These are phyloP conservation scores for Metarhizium robertsii DNA, from an alignment of 2,329 filamentous ascomycete species.

Conservation along the genomic window DNA sequence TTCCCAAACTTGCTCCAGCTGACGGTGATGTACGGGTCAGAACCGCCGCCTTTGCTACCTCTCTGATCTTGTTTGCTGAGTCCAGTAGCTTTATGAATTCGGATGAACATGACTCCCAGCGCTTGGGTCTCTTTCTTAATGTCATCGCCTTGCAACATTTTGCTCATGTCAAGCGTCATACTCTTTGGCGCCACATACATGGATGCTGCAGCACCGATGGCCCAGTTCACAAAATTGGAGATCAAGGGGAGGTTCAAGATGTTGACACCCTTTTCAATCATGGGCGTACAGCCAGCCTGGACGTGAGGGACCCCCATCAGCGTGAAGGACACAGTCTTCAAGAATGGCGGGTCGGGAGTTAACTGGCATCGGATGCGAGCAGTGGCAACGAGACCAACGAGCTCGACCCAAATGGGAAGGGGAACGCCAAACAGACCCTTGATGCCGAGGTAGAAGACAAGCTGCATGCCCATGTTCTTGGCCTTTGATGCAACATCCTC, in stretches of 20 bases:
- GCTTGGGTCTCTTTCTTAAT: slow-evolving; percentile 84
- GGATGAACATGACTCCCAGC: slow-evolving; percentile 82
- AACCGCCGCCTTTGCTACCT: slow-evolving; percentile 76
- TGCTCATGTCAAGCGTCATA: slow-evolving; percentile 82
- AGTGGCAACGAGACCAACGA: slow-evolving; percentile 85
- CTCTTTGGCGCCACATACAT: slow-evolving; percentile 95
- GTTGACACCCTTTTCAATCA: slow-evolving; percentile 86
- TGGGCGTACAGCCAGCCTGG: slow-evolving; percentile 79
- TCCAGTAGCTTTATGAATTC: slow-evolving; percentile 78
- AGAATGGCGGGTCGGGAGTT: slow-evolving; percentile 82
- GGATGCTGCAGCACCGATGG: slow-evolving; percentile 74
- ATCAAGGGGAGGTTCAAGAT: slow-evolving; percentile 87
- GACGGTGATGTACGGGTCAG: slow-evolving; percentile 91
- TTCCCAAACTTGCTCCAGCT: slow-evolving; percentile 96
- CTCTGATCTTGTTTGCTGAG: slow-evolving; percentile 85
- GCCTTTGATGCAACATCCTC: slow-evolving; percentile 69
- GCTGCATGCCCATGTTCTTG: slow-evolving; percentile 92
- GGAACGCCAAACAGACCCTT: slow-evolving; percentile 85
- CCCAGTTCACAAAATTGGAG: slow-evolving; percentile 94
- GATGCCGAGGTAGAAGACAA: slow-evolving; percentile 88
- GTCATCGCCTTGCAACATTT: slow-evolving; percentile 83
- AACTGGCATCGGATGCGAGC: slow-evolving; percentile 75
- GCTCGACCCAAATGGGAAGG: slow-evolving; percentile 78
- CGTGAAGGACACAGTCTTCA: slow-evolving; percentile 87
- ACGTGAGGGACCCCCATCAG: slow-evolving; percentile 91